These are phyloP conservation scores for Phytopythium oedochilum DNA, from an alignment of 352 stramenopile genomes.

Conservation along the genomic window DNA sequence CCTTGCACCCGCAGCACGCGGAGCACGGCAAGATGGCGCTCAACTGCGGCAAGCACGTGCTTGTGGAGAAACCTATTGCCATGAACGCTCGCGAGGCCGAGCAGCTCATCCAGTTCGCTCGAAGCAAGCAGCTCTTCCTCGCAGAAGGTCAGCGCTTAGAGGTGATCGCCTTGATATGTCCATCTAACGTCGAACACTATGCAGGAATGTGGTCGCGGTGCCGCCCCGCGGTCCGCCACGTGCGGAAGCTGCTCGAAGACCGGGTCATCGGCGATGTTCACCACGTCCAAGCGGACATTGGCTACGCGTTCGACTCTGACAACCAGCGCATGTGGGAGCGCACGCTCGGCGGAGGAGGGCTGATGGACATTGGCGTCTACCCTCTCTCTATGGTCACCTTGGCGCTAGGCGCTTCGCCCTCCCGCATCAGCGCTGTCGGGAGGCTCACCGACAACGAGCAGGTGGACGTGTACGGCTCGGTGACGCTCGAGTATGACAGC, in stretches of 20 bases:
- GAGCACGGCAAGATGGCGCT: slow-evolving; percentile 60
- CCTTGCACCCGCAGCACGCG: slow-evolving; percentile 76
- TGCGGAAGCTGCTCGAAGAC: slow-evolving; percentile 35
- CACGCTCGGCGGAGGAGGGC: slow-evolving; percentile 50
- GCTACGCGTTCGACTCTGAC: slow-evolving; percentile 13
- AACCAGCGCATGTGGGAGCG: slow-evolving; percentile 66
- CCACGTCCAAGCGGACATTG: slow-evolving; percentile 29
- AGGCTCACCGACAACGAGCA: slow-evolving; percentile 38
- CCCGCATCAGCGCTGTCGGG: slow-evolving; percentile 39
- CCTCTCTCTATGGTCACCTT: slow-evolving; percentile 69
- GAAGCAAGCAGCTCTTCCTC: slow-evolving; percentile 34
- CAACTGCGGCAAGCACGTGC: slow-evolving; percentile 77
- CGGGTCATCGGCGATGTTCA: slow-evolving; percentile 45
- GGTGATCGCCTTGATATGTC: too few species aligned
- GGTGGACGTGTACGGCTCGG: slow-evolving; percentile 48
- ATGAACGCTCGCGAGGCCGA: slow-evolving; percentile 71
- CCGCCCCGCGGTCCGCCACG: slow-evolving; percentile 52
- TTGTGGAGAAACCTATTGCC: slow-evolving; percentile 89
- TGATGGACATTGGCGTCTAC: slow-evolving; percentile 82
- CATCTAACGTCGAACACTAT: too few species aligned
- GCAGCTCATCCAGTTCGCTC: slow-evolving; percentile 29
- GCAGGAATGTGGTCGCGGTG: slow-evolving; percentile 80
- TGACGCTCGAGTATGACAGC: slow-evolving; percentile 44
- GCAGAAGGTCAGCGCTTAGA: slow-evolving; percentile 31
- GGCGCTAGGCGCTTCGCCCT: slow-evolving; percentile 39